These are phyloP conservation scores for Phylloporus sp. DNA, from an alignment of 1,284 basidiomycete genomes.

Conservation along the genomic window DNA sequence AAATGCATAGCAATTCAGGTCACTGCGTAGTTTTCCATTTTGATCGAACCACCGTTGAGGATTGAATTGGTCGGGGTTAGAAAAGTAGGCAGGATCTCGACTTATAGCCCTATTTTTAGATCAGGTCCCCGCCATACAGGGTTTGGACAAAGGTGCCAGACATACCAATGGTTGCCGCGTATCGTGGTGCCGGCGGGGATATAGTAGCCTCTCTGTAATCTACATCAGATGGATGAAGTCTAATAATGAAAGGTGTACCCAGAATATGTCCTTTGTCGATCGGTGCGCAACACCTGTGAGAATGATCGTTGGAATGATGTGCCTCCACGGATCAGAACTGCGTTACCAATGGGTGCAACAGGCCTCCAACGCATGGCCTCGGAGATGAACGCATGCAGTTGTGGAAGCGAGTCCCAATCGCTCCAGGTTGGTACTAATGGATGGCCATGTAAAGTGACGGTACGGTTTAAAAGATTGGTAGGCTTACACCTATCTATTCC, in stretches of 20 bases:
- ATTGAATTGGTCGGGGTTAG: constrained; percentile 64
- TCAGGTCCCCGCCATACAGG: not conserved
- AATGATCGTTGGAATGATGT: not conserved
- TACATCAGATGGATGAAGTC: constrained; percentile 26
- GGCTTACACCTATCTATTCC: constrained; percentile 58
- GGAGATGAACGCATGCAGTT: constrained; percentile 66
- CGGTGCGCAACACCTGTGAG: constrained; percentile 59
- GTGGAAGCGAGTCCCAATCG: constrained; percentile 59
- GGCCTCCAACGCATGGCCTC: constrained; percentile 74
- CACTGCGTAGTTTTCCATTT: constrained; percentile 1
- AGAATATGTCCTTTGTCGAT: constrained; percentile 67
- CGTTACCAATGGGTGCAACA: constrained; percentile 56
- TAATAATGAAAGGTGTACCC: constrained; percentile 41
- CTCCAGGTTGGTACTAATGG: constrained; percentile 51
- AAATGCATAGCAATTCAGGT: too few relatives aligned
- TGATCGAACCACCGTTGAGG: constrained; percentile 65
- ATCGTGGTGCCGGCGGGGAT: constrained; percentile 68
- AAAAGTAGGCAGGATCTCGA: constrained; percentile 65
- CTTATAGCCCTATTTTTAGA: constrained; percentile 52
- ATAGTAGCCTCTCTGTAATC: constrained; percentile 53
- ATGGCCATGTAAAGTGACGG: not conserved
- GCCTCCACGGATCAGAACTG: not conserved
- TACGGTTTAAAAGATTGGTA: not conserved
- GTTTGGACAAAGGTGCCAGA: too few relatives aligned
- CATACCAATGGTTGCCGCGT: constrained; percentile 64